phyloP scores from a whole-genome alignment of 805 yeast genomes.

The Groenewaldozyma tartarivorans region DNA sequence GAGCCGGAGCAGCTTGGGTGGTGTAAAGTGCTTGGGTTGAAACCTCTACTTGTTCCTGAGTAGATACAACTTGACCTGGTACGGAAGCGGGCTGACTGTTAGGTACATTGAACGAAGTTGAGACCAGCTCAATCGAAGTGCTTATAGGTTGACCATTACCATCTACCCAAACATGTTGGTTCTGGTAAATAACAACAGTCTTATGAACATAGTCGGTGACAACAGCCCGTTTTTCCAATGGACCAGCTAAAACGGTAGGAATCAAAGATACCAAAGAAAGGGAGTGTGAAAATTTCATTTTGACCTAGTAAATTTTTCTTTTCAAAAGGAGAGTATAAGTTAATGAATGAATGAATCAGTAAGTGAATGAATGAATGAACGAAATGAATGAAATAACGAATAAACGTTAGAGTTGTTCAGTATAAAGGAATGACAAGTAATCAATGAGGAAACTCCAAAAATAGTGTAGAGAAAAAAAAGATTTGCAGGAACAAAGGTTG shows the following conservation, averaged over 20 bases:
- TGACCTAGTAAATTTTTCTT: background rate
- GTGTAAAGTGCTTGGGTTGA: conserved; percentile 4
- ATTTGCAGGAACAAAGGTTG: too few species aligned
- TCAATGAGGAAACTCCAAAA: too few species aligned
- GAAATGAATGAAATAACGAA: too few species aligned
- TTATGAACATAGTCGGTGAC: conserved; percentile 15
- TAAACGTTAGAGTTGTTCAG: too few species aligned
- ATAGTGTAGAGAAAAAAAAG: too few species aligned
- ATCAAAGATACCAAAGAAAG: conserved; percentile 7
- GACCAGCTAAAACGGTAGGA: conserved; percentile 8
- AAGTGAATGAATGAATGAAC: background rate
- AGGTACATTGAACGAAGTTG: conserved; percentile 9
- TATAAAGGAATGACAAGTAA: too few species aligned
- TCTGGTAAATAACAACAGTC: conserved; percentile 16
- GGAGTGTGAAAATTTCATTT: conserved; percentile 13
- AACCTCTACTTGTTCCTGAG: too few species aligned
- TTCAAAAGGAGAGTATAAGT: too few species aligned
- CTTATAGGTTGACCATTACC: conserved; percentile 16
- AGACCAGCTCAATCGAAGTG: conserved; percentile 16
- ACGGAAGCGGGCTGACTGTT: conserved; percentile 6
- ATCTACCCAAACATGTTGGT: conserved; percentile 20
- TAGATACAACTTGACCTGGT: conserved; percentile 1
- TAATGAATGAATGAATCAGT: too few species aligned
- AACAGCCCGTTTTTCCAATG: conserved; percentile 12
- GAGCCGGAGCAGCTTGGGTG: conserved; percentile 5